These are phyloP conservation scores for Combretum micranthum DNA, from an alignment of 345 rosid genomes.

Conservation along the genomic window DNA sequence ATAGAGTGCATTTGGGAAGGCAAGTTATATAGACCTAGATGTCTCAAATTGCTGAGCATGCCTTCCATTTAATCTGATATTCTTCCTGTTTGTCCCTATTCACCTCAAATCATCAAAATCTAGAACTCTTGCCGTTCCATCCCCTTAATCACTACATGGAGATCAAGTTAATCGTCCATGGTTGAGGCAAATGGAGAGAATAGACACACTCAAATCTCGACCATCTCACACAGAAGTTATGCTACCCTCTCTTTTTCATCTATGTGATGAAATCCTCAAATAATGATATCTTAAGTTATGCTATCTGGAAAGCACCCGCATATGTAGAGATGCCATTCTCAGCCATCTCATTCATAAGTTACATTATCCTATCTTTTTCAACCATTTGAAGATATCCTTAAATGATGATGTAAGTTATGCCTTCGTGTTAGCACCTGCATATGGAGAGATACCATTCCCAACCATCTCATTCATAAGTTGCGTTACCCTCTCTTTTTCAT, in stretches of 20 bases:
- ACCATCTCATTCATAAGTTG: not conserved
- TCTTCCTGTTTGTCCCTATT: too few relatives aligned
- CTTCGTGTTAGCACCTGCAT: conserved; percentile 9
- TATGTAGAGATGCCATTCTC: not conserved
- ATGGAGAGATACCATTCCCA: too few relatives aligned
- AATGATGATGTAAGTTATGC: conserved; percentile 5
- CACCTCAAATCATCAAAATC: too few relatives aligned
- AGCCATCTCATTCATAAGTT: conserved; percentile 5
- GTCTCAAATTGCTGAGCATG: too few relatives aligned
- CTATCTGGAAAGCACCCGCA: conserved; percentile 10
- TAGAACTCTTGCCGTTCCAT: too few relatives aligned
- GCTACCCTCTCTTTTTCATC: not conserved
- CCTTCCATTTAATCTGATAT: too few relatives aligned
- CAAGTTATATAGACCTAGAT: too few relatives aligned
- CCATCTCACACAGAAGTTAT: conserved; percentile 1
- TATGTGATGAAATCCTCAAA: conserved; percentile 7
- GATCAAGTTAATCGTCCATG: too few relatives aligned
- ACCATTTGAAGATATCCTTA: conserved; percentile 5
- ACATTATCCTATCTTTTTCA: not conserved
- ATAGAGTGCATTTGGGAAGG: too few relatives aligned
- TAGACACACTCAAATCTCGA: too few relatives aligned
- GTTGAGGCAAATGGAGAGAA: too few relatives aligned
- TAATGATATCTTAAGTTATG: conserved; percentile 4
- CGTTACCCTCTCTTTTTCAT: not conserved
- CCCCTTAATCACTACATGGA: too few relatives aligned